These are phyloP conservation scores for Quillaja saponaria DNA, from an alignment of 306 rosid species.

Conservation along the genomic window DNA sequence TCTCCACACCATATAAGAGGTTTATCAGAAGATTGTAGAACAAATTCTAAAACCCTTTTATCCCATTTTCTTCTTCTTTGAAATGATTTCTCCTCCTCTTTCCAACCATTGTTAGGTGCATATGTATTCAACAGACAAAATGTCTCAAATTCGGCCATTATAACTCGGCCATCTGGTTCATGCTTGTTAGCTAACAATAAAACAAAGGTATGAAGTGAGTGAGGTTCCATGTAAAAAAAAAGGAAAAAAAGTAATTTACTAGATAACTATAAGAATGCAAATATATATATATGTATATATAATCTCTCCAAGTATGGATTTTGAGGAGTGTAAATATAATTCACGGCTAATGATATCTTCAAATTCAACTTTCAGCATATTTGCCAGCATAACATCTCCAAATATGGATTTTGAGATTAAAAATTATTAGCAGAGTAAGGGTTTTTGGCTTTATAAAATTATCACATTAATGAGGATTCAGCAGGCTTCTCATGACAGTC, in stretches of 20 bases:
- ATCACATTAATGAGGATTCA: not conserved
- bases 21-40: conserved; percentile 71
- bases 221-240: not conserved
- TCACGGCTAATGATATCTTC: not conserved
- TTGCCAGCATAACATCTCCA: too few relatives aligned
- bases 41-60: conserved; percentile 82
- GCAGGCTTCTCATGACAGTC: not conserved
- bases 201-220: conserved; percentile 12
- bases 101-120: conserved; percentile 96
- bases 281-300: not conserved
- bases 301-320: not conserved
- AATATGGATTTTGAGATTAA: too few relatives aligned
- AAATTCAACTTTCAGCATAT: conserved; percentile 1
- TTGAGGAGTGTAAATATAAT: not conserved
- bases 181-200: conserved; percentile 79
- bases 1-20: conserved; percentile 99
- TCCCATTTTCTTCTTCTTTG: conserved; percentile 98
- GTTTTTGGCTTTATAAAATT: too few relatives aligned
- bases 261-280: not conserved
- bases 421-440: too few relatives aligned
- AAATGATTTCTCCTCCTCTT: conserved; percentile 91
- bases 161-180: conserved; percentile 91
- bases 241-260: not conserved
- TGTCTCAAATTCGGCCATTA: conserved; percentile 84
- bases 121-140: conserved; percentile 82